These are phyloP conservation scores for Colletotrichum nymphaeae DNA, from an alignment of 2,329 filamentous ascomycete genomes.

Conservation along the genomic window DNA sequence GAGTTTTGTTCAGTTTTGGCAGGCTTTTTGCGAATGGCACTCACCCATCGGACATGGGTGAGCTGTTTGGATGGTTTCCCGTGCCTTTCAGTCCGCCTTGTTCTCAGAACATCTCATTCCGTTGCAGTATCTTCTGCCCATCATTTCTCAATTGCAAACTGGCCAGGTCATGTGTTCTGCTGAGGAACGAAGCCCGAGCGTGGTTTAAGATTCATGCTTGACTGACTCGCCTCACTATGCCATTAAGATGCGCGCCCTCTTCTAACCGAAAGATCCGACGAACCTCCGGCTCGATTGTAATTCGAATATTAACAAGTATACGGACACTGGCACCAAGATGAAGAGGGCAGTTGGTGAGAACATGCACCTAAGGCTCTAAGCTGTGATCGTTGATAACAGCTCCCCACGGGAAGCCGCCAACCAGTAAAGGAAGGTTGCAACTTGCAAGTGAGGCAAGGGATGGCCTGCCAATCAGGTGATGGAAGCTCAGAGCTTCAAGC, in stretches of 20 bases:
- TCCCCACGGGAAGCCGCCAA: background rate
- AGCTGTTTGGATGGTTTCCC: background rate
- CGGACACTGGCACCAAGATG: no score
- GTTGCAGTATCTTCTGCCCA: background rate
- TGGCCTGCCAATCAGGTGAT: background rate
- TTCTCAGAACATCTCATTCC: background rate
- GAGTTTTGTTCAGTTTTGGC: background rate
- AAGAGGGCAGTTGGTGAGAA: background rate
- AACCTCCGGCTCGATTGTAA: background rate
- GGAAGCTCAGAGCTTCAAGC: background rate
- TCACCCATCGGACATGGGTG: background rate
- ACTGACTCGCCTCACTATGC: background rate
- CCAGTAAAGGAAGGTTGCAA: background rate
- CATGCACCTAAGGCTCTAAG: background rate
- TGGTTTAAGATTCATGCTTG: background rate
- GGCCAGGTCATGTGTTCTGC: background rate
- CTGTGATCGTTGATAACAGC: background rate
- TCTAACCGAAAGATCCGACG: background rate
- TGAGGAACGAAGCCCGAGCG: background rate
- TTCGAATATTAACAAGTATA: background rate
- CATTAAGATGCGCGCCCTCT: background rate
- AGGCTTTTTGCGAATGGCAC: background rate
- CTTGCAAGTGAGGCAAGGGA: background rate
- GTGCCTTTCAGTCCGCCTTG: background rate
- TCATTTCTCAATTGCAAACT: background rate